These are phyloP conservation scores for Ceratocystis diversiconidia DNA, from an alignment of 2,329 filamentous ascomycete species.

Conservation along the genomic window DNA sequence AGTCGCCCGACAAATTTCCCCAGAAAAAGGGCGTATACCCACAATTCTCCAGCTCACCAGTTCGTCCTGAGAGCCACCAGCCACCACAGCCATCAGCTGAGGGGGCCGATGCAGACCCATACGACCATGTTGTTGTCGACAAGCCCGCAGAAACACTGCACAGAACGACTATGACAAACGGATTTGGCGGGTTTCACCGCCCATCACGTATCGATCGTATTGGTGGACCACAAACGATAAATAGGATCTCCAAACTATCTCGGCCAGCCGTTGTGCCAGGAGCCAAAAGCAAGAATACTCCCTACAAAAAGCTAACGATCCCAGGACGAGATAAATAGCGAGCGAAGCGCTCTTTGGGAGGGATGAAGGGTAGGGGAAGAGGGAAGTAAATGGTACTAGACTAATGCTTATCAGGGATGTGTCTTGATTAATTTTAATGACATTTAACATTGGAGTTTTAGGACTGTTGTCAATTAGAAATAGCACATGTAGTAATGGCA, in stretches of 20 bases:
- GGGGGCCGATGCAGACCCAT: slow-evolving; percentile 22
- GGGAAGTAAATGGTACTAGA: no score
- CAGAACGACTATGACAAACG: slow-evolving; percentile 34
- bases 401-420: no score
- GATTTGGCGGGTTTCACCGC: slow-evolving; percentile 30
- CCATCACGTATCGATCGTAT: slow-evolving; percentile 28
- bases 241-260: slow-evolving; percentile 35
- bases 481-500: no score
- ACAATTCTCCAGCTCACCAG: slow-evolving; percentile 45
- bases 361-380: no score
- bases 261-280: slow-evolving; percentile 20
- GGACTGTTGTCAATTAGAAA: no score
- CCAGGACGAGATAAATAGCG: no score
- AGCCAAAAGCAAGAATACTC: slow-evolving; percentile 29
- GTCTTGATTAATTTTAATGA: no score
- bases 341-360: no score
- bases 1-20: background rate
- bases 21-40: slow-evolving; percentile 32
- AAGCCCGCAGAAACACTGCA: slow-evolving; percentile 35
- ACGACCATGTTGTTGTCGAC: slow-evolving; percentile 25
- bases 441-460: no score
- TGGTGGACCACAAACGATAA: slow-evolving; percentile 21
- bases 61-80: slow-evolving; percentile 22
- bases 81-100: slow-evolving; percentile 11
- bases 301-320: slow-evolving; percentile 44